Evolutionary conservation across 1,139 yeast species (phyloP).

Genomic region (Magnusiomyces tetraspermus): DNA sequence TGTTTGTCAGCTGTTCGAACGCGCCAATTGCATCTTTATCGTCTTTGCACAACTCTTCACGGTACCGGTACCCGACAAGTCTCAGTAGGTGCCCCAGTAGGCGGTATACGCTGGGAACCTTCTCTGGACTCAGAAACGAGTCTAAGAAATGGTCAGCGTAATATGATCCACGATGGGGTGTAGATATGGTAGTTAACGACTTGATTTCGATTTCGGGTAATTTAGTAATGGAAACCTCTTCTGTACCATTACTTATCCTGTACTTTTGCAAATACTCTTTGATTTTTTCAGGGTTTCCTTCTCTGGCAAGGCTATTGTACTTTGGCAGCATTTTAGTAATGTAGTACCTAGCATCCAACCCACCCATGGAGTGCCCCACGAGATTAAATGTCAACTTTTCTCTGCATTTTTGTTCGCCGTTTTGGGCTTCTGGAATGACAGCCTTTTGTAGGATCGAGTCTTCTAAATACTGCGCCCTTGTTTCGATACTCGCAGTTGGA

Average conservation of each 20-base stretch:
- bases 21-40: conserved; percentile 21
- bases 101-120: conserved; percentile 10
- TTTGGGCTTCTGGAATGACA: conserved; percentile 3
- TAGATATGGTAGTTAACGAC: conserved; percentile 72
- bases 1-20: conserved; percentile 43
- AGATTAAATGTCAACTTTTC: conserved; percentile 42
- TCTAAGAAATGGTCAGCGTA: conserved; percentile 63
- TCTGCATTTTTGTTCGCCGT: background rate
- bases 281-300: background rate
- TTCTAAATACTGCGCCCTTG: conserved; percentile 54
- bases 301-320: conserved; percentile 41
- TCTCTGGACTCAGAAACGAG: conserved; percentile 10
- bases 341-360: conserved; percentile 71
- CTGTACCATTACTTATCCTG: background rate
- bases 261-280: background rate
- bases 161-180: conserved; percentile 84
- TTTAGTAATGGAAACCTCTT: background rate
- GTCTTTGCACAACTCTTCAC: conserved; percentile 3
- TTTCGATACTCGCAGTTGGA: conserved; percentile 66
- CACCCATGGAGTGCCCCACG: conserved; percentile 95
- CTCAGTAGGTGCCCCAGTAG: conserved; percentile 1
- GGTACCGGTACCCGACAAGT: background rate
- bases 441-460: conserved; percentile 42
- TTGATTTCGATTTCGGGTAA: conserved; percentile 22
- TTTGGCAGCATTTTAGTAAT: conserved; percentile 45